Conservation (phyloP, 345 rosid species). For the Gossypium bickii region DNA sequence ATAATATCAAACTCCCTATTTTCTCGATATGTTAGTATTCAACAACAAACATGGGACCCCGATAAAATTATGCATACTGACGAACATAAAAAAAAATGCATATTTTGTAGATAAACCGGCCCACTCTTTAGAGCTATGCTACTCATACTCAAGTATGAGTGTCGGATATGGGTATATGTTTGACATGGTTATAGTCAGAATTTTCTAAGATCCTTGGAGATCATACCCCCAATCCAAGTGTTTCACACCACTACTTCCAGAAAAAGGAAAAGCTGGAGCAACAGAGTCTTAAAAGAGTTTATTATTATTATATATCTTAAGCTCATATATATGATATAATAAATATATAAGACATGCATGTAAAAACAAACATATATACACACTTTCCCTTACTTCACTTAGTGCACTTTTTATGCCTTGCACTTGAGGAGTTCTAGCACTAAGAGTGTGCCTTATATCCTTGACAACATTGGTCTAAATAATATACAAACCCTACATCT, state of each 20-base stretch:
- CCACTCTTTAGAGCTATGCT: neutral
- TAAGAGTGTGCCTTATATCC: neutral
- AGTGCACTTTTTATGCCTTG: too few relatives aligned
- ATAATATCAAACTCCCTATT: neutral
- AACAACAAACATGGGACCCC: neutral
- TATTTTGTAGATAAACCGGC: neutral
- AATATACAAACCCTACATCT: neutral
- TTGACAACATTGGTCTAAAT: neutral
- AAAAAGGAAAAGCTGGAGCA: neutral
- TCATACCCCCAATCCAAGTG: neutral
- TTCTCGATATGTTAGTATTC: neutral
- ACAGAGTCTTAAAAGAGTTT: neutral
- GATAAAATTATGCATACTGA: neutral
- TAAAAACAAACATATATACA: neutral
- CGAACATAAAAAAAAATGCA: neutral
- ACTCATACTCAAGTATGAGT: neutral
- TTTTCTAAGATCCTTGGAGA: neutral
- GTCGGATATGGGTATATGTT: neutral
- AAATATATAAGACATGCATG: neutral
- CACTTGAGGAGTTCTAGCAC: too few relatives aligned
- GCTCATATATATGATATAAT: neutral
- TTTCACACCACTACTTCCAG: neutral
- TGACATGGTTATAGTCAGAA: neutral
- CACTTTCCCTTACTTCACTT: neutral
- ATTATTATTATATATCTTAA: neutral